Base-by-base conservation (phyloP, 2,329 filamentous ascomycete genomes). In the Alternaria gansuensis region DNA sequence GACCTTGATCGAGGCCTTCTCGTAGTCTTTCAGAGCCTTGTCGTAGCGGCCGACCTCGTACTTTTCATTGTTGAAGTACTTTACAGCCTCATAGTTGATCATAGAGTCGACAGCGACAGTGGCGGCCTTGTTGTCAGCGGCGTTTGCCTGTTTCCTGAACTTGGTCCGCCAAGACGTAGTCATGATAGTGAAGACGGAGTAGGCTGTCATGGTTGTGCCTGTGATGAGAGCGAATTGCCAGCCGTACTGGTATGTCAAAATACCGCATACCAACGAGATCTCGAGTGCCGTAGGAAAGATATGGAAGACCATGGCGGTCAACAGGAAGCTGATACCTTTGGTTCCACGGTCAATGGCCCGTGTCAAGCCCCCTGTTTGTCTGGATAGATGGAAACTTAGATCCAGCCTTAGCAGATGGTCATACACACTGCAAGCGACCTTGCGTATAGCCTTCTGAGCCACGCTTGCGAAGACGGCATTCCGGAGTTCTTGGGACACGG, bases 11-110 rank as follows among this genome's bases (percentile, higher is more conserved):
- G 93, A 97, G 57, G 93, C 93, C 76, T 90, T 90, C 77, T 99
- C 92, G 76, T 99, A 99, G 59, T 89, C 85, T 65, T 88, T 85
- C 24, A 99, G 82, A 0, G 95, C 93, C 69, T 89, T 87, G 78
- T 98, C 93, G 76, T 99, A 99, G 40, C 95, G 87, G 31, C 86
- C 85, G 41, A 97, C 92, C 80, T 99, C 95, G 66, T 93, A 98
- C 66, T 90, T 92, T 75, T 99, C 96, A 73, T 99, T 99, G 82
- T 99, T 99, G 82, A 98, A 99, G 81, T 98, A 97, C 74, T 99
- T 99, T 74, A 99, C 95, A 13, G 96, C 94, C 79, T 99, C 95
- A 73, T 97, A 99, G 81, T 99, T 99, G 82, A 99, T 97, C 50
- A 99, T 82, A 0, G 93, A 97, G 79, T 99, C 95, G 1, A 98